Base-by-base conservation (phyloP, 306 rosid genomes). In the Hylodesmum podocarpum region DNA sequence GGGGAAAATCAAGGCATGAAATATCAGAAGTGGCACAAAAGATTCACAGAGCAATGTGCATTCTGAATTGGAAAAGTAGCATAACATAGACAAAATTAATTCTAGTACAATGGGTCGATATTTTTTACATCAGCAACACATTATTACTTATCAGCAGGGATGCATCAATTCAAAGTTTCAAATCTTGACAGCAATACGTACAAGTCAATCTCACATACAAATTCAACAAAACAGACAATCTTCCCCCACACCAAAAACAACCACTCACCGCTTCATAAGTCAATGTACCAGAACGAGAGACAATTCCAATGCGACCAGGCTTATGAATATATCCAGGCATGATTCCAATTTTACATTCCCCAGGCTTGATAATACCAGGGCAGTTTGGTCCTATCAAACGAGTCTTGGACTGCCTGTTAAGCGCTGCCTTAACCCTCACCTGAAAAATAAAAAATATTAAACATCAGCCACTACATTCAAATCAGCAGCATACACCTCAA, bases 341-440 rank as follows among this genome's bases (percentile, higher is more conserved):
- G 83, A 96, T 96, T 84, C 99, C 99, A 10, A 96, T 96, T 96
- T 96, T 96, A 78, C 99, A 96, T 82, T 96, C 97, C 71, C 99
- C 99, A 4, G 99, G 99, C 93, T 96, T 96, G 88, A 96, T 96
- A 75, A 96, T 89, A 68, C 99, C 99, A 74, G 99, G 99, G 85
- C 99, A 96, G 83, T 96, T 96, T 53, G 99, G 98, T 49, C 99
- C 99, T 72, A 96, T 96, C 86, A 96, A 64, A 16, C 99, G 86
- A 63, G 99, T 96, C 83, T 89, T 96, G 19, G 97, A 84, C 78
- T 96, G 98, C 59, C 63, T 82, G 86, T 96, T 96, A 63, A 96
- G 80, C 62, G 98, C 99, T 79, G 98, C 96, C 86, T 96, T 96
- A 81, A 91, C 97, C 18, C 93, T 87, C 31, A 96, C 98, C 99